Base-by-base conservation (phyloP, 257 asterid species). In the Lantana camara region DNA sequence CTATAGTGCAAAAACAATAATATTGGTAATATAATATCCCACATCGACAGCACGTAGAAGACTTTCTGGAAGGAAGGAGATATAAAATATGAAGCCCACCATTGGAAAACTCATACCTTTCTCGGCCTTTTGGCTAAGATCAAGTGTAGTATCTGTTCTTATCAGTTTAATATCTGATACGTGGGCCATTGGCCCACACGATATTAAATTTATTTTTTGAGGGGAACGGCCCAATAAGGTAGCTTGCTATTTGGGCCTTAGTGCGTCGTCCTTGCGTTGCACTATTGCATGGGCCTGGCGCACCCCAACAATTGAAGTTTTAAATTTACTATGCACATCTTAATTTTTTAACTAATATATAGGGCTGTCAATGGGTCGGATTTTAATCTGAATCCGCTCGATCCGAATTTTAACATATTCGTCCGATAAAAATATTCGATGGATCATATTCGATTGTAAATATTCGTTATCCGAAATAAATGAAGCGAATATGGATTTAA, bases 41-140 rank as follows among this genome's bases (percentile, higher is more conserved):
- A 37, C 63, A 32, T 57, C 19, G 47, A 9, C 7, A 8, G 6
- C 10, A 14, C 2, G 17, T 10, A 10, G 1, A 19, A 57, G 23
- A 19, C 3, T 57, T 27, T 4, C 17, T 35, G 17, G 40, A 2
- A 9, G 15, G 17, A n/a, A 20, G 14, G 10, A 3, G 15, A 6
- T 34, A 58, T 58, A 58, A 40, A 58, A 17, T 0, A 17, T 37
- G 17, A 38, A 9, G 35, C 50, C 29, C 9, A 38, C 2, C 0
- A 3, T 0, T 5, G 22, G 20, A 0, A 5, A 13, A 6, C 50
- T 60, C 87, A 85, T 82, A 82, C 87, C 85, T 89, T 86, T 84
- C 95, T 86, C 95, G 91, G 93, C 96, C 96, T 84, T 84, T 89
- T 86, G 95, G 89, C 87, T 82, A 82, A 86, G 89, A 79, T 86